Conservation (phyloP, 2,329 filamentous ascomycete species). For the Pseudogymnoascus sp. region DNA sequence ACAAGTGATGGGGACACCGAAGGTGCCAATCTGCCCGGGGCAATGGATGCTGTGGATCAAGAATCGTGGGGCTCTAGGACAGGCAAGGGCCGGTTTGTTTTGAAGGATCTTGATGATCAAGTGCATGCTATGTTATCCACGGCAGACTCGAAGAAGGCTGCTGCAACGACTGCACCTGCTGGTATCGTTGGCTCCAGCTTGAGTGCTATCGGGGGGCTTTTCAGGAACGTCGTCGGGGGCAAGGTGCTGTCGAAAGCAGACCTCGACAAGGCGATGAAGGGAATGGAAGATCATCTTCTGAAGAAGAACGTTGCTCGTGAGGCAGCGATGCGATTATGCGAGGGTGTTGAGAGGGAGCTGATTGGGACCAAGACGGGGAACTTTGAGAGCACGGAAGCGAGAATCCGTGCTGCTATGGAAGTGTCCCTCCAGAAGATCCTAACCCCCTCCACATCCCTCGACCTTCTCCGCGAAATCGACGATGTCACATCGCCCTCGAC, state of each 20-base stretch:
- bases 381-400: slow-evolving; percentile 81
- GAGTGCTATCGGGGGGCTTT: slow-evolving; percentile 76
- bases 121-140: slow-evolving; percentile 81
- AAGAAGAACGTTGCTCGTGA: slow-evolving; percentile 95
- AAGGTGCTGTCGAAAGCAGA: slow-evolving; percentile 86
- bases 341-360: slow-evolving; percentile 83
- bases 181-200: slow-evolving; percentile 73
- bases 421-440: slow-evolving; percentile 89
- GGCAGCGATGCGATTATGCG: slow-evolving; percentile 82
- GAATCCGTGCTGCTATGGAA: slow-evolving; percentile 80
- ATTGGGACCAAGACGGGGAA: slow-evolving; percentile 83
- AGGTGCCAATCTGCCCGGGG: slow-evolving; percentile 42
- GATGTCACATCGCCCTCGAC: slow-evolving; percentile 60
- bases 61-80: slow-evolving; percentile 80
- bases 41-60: slow-evolving; percentile 66
- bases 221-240: slow-evolving; percentile 90
- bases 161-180: slow-evolving; percentile 35
- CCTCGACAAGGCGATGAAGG: slow-evolving; percentile 84
- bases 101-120: slow-evolving; percentile 89
- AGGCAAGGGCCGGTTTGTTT: slow-evolving; percentile 81
- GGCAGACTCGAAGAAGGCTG: slow-evolving; percentile 58
- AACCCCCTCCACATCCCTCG: slow-evolving; percentile 88
- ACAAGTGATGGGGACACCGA: slow-evolving; percentile 43
- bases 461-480: slow-evolving; percentile 89
- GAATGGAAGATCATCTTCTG: slow-evolving; percentile 90